These are phyloP conservation scores for Aspergillus tamarii DNA, from an alignment of 2,329 filamentous ascomycete genomes.

Conservation along the genomic window DNA sequence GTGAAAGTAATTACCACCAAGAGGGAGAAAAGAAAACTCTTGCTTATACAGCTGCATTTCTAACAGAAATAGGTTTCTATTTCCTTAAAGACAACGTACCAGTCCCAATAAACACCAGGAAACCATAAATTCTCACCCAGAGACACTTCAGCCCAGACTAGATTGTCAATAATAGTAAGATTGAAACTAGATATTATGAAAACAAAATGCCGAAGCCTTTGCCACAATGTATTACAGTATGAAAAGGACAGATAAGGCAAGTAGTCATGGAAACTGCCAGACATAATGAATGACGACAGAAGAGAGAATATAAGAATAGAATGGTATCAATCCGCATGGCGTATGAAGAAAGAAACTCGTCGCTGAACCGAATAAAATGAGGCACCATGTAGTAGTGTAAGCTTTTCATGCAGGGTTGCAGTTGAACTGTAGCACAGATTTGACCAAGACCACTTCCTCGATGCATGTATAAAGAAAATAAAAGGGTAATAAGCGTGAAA, in stretches of 20 bases:
- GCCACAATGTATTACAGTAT: not conserved
- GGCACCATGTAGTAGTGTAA: constrained; percentile 21
- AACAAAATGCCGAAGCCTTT: not conserved
- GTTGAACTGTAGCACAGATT: constrained; percentile 5
- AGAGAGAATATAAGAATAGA: constrained; percentile 10
- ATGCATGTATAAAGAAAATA: constrained; percentile 22
- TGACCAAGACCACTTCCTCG: constrained; percentile 22
- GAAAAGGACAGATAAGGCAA: not conserved
- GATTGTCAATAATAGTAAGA: not conserved
- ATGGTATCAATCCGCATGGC: constrained; percentile 41
- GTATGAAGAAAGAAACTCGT: constrained; percentile 28
- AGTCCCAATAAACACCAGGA: not conserved
- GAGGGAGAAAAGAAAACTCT: not conserved
- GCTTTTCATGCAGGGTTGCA: constrained; percentile 19
- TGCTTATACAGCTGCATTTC: not conserved
- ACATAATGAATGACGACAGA: not conserved
- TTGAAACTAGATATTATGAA: not conserved
- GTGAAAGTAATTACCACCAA: not conserved
- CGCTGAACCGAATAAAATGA: constrained; percentile 30
- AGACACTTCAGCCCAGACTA: not conserved
- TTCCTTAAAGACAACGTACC: too few species aligned
- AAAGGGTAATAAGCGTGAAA: constrained; percentile 1
- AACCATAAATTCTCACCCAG: too few species aligned
- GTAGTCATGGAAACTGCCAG: not conserved
- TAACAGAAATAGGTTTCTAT: not conserved